These are phyloP conservation scores for Penicillium diatomitis DNA, from an alignment of 495 filamentous ascomycete genomes.

Conservation along the genomic window DNA sequence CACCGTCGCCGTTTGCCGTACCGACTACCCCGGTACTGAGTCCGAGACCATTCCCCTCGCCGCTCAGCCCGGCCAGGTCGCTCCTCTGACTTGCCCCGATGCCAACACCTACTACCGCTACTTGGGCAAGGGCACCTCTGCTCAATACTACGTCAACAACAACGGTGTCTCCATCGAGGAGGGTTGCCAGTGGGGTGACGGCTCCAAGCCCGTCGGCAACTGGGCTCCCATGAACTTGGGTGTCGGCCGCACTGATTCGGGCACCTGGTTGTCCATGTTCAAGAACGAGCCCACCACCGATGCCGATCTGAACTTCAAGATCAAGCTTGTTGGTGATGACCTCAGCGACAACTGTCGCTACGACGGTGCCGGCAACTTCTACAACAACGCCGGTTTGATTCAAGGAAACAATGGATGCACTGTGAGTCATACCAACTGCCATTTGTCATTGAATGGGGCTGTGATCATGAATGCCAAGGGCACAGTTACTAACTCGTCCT, in stretches of 20 bases:
- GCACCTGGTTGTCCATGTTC: conserved; percentile 80
- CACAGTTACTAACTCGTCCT: conserved; percentile 5
- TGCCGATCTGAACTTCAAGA: conserved; percentile 57
- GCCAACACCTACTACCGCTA: conserved; percentile 64
- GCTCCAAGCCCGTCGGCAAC: conserved; percentile 60
- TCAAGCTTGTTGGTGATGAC: conserved; percentile 59
- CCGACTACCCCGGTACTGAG: conserved; percentile 90
- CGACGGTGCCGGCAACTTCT: conserved; percentile 47
- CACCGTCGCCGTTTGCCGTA: conserved; percentile 75
- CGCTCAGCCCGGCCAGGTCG: conserved; percentile 43
- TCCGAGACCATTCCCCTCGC: conserved; percentile 70
- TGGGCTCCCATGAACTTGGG: conserved; percentile 86
- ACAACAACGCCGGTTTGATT: conserved; percentile 30
- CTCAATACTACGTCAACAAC: conserved; percentile 96
- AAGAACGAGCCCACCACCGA: conserved; percentile 57
- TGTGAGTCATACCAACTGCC: conserved; percentile 30
- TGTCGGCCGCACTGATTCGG: conserved; percentile 53
- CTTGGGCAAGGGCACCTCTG: conserved; percentile 65
- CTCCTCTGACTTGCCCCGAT: conserved; percentile 64
- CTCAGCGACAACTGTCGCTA: conserved; percentile 62
- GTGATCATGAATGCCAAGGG: neutral
- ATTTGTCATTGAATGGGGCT: neutral
- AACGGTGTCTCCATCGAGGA: conserved; percentile 54
- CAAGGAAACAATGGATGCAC: conserved; percentile 55
- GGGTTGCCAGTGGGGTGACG: conserved; percentile 73